Evolutionary conservation across 495 filamentous ascomycete genomes (phyloP), one percentile per base, ranked within the genome.

Genomic region (Hypoxylon subgilvum): DNA sequence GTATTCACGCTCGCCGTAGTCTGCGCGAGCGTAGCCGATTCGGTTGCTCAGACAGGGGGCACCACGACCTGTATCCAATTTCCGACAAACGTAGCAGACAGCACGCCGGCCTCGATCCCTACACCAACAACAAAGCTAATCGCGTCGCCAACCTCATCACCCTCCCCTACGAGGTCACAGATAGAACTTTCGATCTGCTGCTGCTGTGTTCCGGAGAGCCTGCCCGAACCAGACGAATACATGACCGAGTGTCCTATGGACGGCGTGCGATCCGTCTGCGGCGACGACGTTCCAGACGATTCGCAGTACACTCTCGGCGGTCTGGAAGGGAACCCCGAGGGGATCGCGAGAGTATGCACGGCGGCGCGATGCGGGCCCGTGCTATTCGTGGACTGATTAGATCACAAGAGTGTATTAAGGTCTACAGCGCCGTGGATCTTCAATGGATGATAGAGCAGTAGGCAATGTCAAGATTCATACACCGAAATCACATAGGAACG

Each of bases 171-270:
- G 25, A 18, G 9, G 5, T 19, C 30, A n/a, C 8, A 13, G 10
- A 51, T 18, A 10, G 25, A 52, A 5, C 27, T 58, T 1, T 44
- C 31, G 10, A 39, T 57, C 31, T 49, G 32, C 48, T 46, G 18
- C 45, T 53, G 42, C 51, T 61, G 25, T 18, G 10, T 28, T 0
- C 4, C 3, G 16, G 32, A 39, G 13, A 38, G 31, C 34, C 32
- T 43, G 14, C 18, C 32, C n/a, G 22, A 31, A 17, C 4, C 22
- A 1, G 9, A 3, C 7, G 1, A 45, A 13, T 54, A 38, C 27
- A 31, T 48, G 7, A 13, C 50, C 32, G 36, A 36, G 30, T 60
- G 42, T 32, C 56, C 59, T 25, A 49, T 44, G 22, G 22, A 36
- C 1, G 57, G 52, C n/a, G 39, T 53, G 3, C 6, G 6, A 6